Base-by-base conservation (phyloP, 2,329 filamentous ascomycete genomes). In the Berkeleyomyces rouxiae region DNA sequence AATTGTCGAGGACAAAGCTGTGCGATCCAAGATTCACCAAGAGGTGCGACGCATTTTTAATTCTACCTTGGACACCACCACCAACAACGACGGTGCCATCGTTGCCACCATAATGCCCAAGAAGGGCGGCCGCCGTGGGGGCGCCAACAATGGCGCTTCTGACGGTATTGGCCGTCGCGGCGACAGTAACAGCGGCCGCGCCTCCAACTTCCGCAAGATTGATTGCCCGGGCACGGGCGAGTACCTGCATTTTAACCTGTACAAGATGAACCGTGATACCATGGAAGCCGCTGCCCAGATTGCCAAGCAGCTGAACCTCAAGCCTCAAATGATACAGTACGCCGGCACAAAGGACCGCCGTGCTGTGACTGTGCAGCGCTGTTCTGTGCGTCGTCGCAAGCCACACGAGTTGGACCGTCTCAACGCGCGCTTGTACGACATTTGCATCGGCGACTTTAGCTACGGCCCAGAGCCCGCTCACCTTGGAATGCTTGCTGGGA, bases 181-280 rank as follows among this genome's bases (percentile, higher is more conserved):
- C 66, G 53, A 59, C 46, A 47, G 49, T 57, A 46, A 49, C 53
- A 43, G 59, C 44, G 51, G 61, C 13, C 55, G 51, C 10, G 33
- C 47, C 46, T 60, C 49, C 33, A 63, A 59, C 51, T 47, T 42
- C 23, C 58, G 49, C 11, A 33, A 59, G 49, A 61, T 63, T 9
- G 62, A 64, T 11, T 66, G 65, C 58, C 60, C 66, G 66, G 67
- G 69, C 64, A 65, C 72, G 79, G 89, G 87, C 16, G 86, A 90
- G 58, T 93, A 89, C 71, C 76, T 96, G 11, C 90, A 96, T 72
- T 95, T 96, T 72, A 92, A 88, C 0, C 78, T 96, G 60, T 95
- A 92, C 81, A 96, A 96, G 75, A 91, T 96, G 75, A 96, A 96
- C 75, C 91, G 92, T 70, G 91, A 96, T 71, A 96, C 91, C 0